phyloP scores from a whole-genome alignment of 1,139 yeast species.

The Blastobotrys proliferans region DNA sequence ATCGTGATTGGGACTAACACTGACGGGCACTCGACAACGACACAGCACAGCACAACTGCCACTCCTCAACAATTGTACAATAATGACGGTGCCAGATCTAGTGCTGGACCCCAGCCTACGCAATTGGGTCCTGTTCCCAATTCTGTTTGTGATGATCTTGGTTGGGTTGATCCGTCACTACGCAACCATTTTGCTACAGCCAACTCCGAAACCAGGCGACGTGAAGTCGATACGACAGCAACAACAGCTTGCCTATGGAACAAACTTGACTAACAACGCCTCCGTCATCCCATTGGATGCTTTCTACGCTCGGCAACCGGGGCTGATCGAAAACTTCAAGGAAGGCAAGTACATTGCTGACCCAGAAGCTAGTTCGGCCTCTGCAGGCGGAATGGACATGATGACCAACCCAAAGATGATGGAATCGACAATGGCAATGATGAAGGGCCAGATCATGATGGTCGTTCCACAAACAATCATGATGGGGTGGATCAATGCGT shows the following conservation, averaged over 20 bases:
- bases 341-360: constrained; percentile 51
- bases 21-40: too few species aligned
- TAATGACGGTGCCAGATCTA: constrained; percentile 44
- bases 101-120: constrained; percentile 77
- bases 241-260: constrained; percentile 52
- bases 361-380: constrained; percentile 26
- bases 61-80: too few species aligned
- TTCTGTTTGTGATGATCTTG: constrained; percentile 82
- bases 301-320: constrained; percentile 47
- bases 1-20: too few species aligned
- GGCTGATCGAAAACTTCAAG: constrained; percentile 45
- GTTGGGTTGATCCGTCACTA: constrained; percentile 81
- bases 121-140: constrained; percentile 89
- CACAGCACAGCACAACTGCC: too few species aligned
- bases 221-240: constrained; percentile 58
- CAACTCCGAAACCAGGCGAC: constrained; percentile 55
- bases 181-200: constrained; percentile 55
- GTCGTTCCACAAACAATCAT: constrained; percentile 88
- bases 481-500: constrained; percentile 95
- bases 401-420: constrained; percentile 65
- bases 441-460: constrained; percentile 76
- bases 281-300: constrained; percentile 45
- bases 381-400: constrained; percentile 49
- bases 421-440: constrained; percentile 75
- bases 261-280: constrained; percentile 48